Evolutionary conservation across 2,329 filamentous ascomycete species (phyloP).

Genomic region (Calonectria henricotiae): DNA sequence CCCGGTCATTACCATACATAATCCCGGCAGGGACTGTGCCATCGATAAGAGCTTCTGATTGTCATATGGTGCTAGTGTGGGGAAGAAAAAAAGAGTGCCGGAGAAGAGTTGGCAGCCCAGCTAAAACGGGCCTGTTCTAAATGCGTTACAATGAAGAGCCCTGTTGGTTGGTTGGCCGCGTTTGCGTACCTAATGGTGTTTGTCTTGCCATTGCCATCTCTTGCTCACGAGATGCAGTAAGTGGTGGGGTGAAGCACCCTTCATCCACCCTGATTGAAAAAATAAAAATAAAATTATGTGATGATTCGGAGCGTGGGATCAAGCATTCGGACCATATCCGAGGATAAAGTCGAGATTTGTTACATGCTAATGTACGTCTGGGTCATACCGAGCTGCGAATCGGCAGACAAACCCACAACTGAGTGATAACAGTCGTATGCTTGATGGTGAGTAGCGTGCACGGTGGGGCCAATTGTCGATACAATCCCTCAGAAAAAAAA

Average conservation of each 20-base stretch:
- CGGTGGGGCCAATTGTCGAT: constrained; percentile 33
- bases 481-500: constrained; percentile 20
- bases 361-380: constrained; percentile 17
- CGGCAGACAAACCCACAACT: constrained; percentile 17
- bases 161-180: constrained; percentile 15
- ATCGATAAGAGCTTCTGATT: constrained; percentile 47
- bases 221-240: constrained; percentile 20
- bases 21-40: constrained; percentile 25
- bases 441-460: constrained; percentile 19
- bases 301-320: constrained; percentile 11
- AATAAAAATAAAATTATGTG: constrained; percentile 15
- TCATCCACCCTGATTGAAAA: constrained; percentile 9
- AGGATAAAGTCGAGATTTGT: constrained; percentile 9
- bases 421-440: constrained; percentile 28
- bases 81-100: constrained; percentile 3
- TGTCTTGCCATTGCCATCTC: constrained; percentile 27
- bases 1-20: constrained; percentile 44
- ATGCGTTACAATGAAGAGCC: not conserved
- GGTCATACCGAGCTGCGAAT: constrained; percentile 23
- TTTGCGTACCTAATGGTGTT: constrained; percentile 33
- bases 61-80: constrained; percentile 20
- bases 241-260: constrained; percentile 29
- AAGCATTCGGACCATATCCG: constrained; percentile 26
- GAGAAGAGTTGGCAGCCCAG: constrained; percentile 11
- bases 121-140: constrained; percentile 16